Evolutionary conservation across 2,329 filamentous ascomycete genomes (phyloP).

Genomic region (Chaetothyriales sp.): DNA sequence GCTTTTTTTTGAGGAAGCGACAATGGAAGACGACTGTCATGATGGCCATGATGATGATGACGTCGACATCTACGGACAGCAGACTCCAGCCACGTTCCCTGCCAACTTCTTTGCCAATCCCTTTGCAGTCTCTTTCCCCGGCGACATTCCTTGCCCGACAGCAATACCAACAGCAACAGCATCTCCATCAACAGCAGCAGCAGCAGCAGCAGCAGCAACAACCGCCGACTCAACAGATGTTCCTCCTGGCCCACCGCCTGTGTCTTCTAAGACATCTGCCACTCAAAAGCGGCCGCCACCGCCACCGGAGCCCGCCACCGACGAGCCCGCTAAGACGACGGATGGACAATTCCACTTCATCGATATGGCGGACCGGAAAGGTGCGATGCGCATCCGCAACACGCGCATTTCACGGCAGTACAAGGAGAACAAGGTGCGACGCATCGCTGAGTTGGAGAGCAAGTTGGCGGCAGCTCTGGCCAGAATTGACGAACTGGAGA

Average conservation of each 20-base stretch:
- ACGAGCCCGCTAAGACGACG: not conserved
- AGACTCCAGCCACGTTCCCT: conserved; percentile 4
- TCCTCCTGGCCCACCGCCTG: not conserved
- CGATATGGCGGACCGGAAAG: conserved; percentile 17
- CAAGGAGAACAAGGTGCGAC: conserved; percentile 16
- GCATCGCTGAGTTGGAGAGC: conserved; percentile 16
- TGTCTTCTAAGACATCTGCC: not conserved
- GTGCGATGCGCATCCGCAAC: conserved; percentile 15
- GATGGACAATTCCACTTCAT: conserved; percentile 15
- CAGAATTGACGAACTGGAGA: not conserved
- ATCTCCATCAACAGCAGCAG: not conserved
- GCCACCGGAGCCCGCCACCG: not conserved
- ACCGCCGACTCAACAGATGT: not conserved
- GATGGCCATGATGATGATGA: not conserved
- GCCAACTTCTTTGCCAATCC: conserved; percentile 14
- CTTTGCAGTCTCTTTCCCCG: conserved; percentile 15
- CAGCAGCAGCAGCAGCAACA: not conserved
- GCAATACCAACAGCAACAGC: not conserved
- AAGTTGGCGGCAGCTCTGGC: conserved; percentile 6
- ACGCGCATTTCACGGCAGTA: conserved; percentile 18
- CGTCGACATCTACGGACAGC: not conserved
- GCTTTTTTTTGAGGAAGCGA: not conserved
- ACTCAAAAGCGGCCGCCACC: not conserved
- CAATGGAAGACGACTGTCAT: not conserved
- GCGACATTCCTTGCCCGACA: conserved; percentile 11